Evolutionary conservation across 805 yeast species (phyloP), one percentile per base, ranked within the genome.

Genomic region (Kazachstania taianensis): DNA sequence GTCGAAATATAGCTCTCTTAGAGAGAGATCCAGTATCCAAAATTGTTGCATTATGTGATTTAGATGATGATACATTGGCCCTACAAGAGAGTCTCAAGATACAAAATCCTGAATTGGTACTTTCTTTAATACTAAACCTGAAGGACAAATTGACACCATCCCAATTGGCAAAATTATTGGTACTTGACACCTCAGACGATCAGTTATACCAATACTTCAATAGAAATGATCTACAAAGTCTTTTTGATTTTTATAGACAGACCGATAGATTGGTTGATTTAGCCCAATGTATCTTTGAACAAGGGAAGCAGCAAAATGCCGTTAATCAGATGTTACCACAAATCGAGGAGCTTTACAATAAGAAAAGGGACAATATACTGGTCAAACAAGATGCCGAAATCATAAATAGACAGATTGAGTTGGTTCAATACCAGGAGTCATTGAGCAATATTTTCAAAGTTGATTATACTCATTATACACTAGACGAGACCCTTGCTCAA

Each of bases 41-140:
- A 42, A 71, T 85, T 1, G 70, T 75, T 8, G 63, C 79, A 33
- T 65, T 84, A 25, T 53, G 85, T 17, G 75, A 72, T 16, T 77
- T 83, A 67, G 85, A 81, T 30, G 86, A 83, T 46, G 65, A 73
- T 30, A 81, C 73, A 38, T 53, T 72, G 30, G 94, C 95, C 0
- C 54, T 86, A 27, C 53, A 68, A 30, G 81, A 79, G 45, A 72
- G 89, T 0, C 70, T 79, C 30, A 75, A 72, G 41, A 67, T 74
- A 25, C 69, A 74, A 13, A 72, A 76, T 45, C 69, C 68, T 29
- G 85, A 79, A 50, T 61, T 84, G 25, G 67, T 79, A 6, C 20
- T 46, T n/a, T 50, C 55, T 3, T 36, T 46, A 15, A 51, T 89
- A 31, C 51, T 75, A 13, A 63, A 67, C 18, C 60, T 87, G 18